Evolutionary conservation across 1,139 yeast genomes (phyloP).

Genomic region (Pneumocystis canis): DNA sequence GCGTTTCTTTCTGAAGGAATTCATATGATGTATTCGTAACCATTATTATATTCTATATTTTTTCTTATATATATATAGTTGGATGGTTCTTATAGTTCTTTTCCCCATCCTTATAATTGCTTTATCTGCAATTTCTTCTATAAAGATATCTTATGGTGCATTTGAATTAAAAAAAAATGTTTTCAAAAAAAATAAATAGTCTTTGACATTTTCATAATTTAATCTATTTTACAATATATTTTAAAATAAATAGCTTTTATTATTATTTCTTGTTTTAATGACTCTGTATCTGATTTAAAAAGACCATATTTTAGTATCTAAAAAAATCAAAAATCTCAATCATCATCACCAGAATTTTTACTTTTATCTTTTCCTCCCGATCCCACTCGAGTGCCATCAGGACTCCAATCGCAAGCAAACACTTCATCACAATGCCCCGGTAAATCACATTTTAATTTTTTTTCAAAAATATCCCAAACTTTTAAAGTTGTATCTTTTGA

Average conservation of each 20-base stretch:
- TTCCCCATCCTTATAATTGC: not conserved
- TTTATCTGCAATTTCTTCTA: not conserved
- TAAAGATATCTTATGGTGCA: not conserved
- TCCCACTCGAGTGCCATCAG: constrained; percentile 82
- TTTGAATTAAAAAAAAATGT: not conserved
- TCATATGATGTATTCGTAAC: not conserved
- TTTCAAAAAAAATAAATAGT: not conserved
- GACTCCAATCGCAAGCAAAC: constrained; percentile 95
- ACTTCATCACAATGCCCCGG: constrained; percentile 97
- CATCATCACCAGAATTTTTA: constrained; percentile 28
- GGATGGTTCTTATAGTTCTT: not conserved
- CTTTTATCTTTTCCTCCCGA: constrained; percentile 95
- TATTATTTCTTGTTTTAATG: not conserved
- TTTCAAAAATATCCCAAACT: constrained; percentile 87
- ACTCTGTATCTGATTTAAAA: not conserved
- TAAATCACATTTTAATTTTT: constrained; percentile 69
- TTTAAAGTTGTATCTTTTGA: constrained; percentile 93
- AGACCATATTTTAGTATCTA: not conserved
- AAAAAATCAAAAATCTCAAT: not conserved
- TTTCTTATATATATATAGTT: not conserved
- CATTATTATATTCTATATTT: not conserved
- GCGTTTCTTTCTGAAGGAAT: not conserved
- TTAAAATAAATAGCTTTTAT: not conserved
- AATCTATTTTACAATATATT: not conserved
- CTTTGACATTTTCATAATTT: not conserved